These are phyloP conservation scores for Parafenestella ontariensis DNA, from an alignment of 2,329 filamentous ascomycete genomes.

Conservation along the genomic window DNA sequence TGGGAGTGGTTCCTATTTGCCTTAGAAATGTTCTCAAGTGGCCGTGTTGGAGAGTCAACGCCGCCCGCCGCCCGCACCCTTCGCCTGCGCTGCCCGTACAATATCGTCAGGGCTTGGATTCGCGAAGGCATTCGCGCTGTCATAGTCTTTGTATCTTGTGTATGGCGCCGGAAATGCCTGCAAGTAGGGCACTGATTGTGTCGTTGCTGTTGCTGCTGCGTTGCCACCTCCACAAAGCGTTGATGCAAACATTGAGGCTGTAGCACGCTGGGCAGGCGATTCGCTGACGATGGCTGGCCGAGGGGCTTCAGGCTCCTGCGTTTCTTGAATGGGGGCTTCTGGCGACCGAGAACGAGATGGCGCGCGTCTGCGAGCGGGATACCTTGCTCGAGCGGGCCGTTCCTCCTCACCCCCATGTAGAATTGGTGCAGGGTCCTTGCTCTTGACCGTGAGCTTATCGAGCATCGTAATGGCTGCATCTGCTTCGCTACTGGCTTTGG, in stretches of 20 bases:
- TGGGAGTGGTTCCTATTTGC: conserved; percentile 33
- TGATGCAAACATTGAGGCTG: conserved; percentile 60
- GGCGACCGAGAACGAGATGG: conserved; percentile 40
- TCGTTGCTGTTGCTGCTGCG: conserved; percentile 3
- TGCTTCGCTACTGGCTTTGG: conserved; percentile 23
- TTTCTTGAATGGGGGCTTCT: conserved; percentile 20
- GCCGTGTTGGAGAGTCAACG: conserved; percentile 27
- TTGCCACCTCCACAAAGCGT: conserved; percentile 52
- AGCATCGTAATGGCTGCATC: conserved; percentile 52
- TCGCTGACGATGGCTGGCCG: conserved; percentile 31
- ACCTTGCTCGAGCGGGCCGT: conserved; percentile 23
- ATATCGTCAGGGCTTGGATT: conserved; percentile 91
- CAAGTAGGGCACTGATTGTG: conserved; percentile 1
- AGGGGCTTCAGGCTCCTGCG: conserved; percentile 19
- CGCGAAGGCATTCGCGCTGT: conserved; percentile 70
- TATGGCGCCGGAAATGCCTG: conserved; percentile 51
- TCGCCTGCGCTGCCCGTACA: conserved; percentile 78
- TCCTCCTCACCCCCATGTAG: conserved; percentile 2
- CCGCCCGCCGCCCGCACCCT: conserved; percentile 51
- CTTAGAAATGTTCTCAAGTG: conserved; percentile 27
- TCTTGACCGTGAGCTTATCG: conserved; percentile 51
- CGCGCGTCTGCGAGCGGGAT: conserved; percentile 39
- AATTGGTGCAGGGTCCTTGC: conserved; percentile 11
- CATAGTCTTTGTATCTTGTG: conserved; percentile 43
- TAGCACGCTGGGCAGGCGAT: conserved; percentile 51